Base-by-base conservation (phyloP, 306 rosid genomes). In the Dicorynia guianensis region DNA sequence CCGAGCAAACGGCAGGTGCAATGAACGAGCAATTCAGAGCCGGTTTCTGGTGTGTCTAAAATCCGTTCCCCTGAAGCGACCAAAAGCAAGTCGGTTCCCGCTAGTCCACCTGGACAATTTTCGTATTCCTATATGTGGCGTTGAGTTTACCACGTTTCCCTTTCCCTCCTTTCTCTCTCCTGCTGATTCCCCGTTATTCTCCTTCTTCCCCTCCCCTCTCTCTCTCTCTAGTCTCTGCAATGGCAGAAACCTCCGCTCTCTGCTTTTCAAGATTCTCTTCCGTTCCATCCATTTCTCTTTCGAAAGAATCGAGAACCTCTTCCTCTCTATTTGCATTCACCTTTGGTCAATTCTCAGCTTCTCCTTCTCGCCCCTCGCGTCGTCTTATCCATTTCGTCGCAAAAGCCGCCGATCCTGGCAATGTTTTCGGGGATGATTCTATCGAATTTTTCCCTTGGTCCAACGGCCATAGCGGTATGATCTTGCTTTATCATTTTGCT, bases 401-500 rank as follows among this genome's bases (percentile, higher is more conserved):
- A 38, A 88, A 68, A 79, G 86, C 93, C 59, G 49, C 84, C 40
- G 80, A 79, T 81, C 79, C 87, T 65, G 79, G 81, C 11, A 59
- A 82, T 69, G 69, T 57, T 69, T 79, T 78, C 71, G 74, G 55
- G 3, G 92, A 91, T 42, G 94, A 88, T 11, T 79, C 85, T 30
- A 85, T 83, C 71, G 77, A 64, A 4, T 88, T 87, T 64, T 92
- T 94, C 42, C 96, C 97, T 15, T 94, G 98, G 98, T 64, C 83
- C 63, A 78, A 91, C 19, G 82, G 78, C 15, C 84, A 82, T 39
- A 11, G 50, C 53, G 98, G 98, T 89, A 69, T 38, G 50, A 59
- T 57, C 15, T 62, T 59, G 7, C 0, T 34, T 19, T 34, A n/a
- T 50, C 6, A 8, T 36, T 43, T 43, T 36, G 40, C 0, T 0